Base-by-base conservation (phyloP, 1,284 basidiomycete species). In the Chalciporus sp. region DNA sequence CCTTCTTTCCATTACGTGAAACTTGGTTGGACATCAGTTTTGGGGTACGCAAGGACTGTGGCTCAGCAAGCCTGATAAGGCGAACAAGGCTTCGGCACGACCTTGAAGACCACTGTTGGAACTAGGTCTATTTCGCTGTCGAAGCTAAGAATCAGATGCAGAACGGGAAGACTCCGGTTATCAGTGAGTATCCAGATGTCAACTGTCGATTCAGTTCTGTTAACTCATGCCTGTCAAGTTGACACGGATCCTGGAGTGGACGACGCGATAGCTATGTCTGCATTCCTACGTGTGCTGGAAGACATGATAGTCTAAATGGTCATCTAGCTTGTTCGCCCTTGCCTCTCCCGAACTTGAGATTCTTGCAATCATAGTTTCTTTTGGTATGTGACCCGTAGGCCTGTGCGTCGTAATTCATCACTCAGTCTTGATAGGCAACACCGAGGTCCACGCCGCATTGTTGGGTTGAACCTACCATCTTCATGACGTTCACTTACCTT, bases 161-260 rank as follows among this genome's bases (percentile, higher is more conserved):
- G 40, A 41, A 16, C 14, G 44, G 20, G 19, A 51, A 31, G 61
- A 76, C 70, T 1, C 82, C 84, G 17, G 81, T 86, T 39, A 85
- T 86, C 57, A 85, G 84, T 85, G 61, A 72, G 82, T 66, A 23
- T 14, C 17, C 23, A 3, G 23, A 23, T 1, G 17, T 11, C 12
- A 26, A 29, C 42, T 19, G 19, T 42, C 7, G 19, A 6, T 52
- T 11, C 28, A 40, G 29, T 28, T 20, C n/a, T 33, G 19, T 26
- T 51, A 4, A 50, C 17, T 59, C 41, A 62, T 57, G 17, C 53
- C 39, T 17, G 37, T 41, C 17, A 58, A 90, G 88, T 91, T 63
- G 89, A 91, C 60, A 88, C 88, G 20, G 88, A 91, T 68, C 89
- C 90, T n/a, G 95, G 95, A 44, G 92, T 97, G 3, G 95, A 98